These are phyloP conservation scores for Debaryomycetaceae sp. DNA, from an alignment of 1,139 yeast species.

Conservation along the genomic window DNA sequence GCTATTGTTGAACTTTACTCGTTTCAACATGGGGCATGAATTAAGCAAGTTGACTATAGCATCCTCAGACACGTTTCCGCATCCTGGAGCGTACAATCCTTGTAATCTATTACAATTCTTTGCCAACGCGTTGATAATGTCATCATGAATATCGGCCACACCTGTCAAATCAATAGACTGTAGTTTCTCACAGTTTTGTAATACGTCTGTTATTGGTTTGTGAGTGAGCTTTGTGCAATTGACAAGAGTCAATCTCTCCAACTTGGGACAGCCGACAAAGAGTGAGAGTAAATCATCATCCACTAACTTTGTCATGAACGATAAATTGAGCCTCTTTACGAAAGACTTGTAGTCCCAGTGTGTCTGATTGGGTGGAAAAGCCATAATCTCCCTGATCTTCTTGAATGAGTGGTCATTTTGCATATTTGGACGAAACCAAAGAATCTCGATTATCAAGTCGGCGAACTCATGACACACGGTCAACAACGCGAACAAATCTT, in stretches of 20 bases:
- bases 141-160: conserved; percentile 66
- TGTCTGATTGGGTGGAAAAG: conserved; percentile 43
- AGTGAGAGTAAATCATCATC: conserved; percentile 59
- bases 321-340: conserved; percentile 77
- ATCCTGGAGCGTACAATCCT: conserved; percentile 87
- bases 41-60: conserved; percentile 61
- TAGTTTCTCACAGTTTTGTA: conserved; percentile 62
- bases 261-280: conserved; percentile 62
- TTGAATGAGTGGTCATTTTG: conserved; percentile 50
- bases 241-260: conserved; percentile 83
- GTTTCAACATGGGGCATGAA: conserved; percentile 70
- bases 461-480: conserved; percentile 85
- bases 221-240: conserved; percentile 70
- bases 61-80: conserved; percentile 62
- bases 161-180: conserved; percentile 90
- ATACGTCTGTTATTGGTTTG: conserved; percentile 55
- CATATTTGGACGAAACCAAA: conserved; percentile 89
- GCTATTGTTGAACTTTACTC: conserved; percentile 80
- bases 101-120: conserved; percentile 71
- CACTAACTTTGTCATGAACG: conserved; percentile 66
- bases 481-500: conserved; percentile 65
- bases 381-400: conserved; percentile 55
- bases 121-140: conserved; percentile 68
- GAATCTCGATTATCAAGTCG: conserved; percentile 68
- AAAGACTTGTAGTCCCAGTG: conserved; percentile 71